phyloP scores from a whole-genome alignment of 495 filamentous ascomycete genomes.

The Lichina pygmaea region DNA sequence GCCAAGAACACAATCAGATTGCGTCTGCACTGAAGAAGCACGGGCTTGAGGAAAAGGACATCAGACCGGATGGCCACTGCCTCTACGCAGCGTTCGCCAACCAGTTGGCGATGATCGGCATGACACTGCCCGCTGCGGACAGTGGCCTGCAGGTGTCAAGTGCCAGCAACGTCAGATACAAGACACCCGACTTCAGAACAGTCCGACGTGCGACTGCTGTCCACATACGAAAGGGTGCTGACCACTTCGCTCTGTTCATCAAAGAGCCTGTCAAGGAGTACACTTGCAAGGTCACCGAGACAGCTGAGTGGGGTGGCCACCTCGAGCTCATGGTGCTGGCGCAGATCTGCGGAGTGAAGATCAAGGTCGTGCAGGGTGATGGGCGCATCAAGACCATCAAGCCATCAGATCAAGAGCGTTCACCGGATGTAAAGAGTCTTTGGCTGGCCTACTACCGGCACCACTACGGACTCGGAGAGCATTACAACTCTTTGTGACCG shows the following conservation, averaged over 20 bases:
- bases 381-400: constrained; percentile 53
- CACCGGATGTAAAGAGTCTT: constrained; percentile 24
- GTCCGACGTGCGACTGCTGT: constrained; percentile 24
- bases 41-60: constrained; percentile 44
- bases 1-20: constrained; percentile 45
- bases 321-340: constrained; percentile 70
- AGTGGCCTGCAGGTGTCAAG: background rate
- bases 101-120: constrained; percentile 28
- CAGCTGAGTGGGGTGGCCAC: constrained; percentile 93
- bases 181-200: constrained; percentile 14
- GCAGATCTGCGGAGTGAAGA: constrained; percentile 53
- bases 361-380: constrained; percentile 66
- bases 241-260: constrained; percentile 44
- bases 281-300: constrained; percentile 49
- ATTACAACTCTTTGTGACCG: constrained; percentile 72
- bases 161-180: background rate
- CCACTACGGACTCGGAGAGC: constrained; percentile 77
- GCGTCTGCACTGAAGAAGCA: constrained; percentile 29
- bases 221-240: constrained; percentile 27
- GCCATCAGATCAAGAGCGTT: constrained; percentile 15
- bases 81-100: constrained; percentile 83
- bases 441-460: constrained; percentile 94
- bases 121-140: constrained; percentile 7
- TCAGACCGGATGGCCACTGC: constrained; percentile 81
- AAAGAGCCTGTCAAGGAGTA: constrained; percentile 59